phyloP scores from a whole-genome alignment of 352 stramenopile species.

The Phytopythium sindhum region DNA sequence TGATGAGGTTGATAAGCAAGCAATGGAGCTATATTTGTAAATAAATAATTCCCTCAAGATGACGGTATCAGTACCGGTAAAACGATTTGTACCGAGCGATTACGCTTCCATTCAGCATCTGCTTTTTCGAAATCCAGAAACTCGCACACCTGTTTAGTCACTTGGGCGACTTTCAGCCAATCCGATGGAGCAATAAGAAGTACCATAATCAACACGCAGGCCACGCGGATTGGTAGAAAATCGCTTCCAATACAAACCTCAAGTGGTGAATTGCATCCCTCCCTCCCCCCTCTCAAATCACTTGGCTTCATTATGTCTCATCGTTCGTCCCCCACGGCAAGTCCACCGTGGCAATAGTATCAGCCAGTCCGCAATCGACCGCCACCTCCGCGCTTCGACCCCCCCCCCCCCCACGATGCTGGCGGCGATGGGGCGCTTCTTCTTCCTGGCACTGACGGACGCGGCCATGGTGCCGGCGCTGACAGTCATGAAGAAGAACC shows the following conservation, averaged over 20 bases:
- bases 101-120: not conserved
- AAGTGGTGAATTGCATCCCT: not conserved
- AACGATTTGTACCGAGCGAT: not conserved
- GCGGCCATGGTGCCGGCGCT: conserved; percentile 73
- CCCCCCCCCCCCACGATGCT: conserved; percentile 19
- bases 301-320: not conserved
- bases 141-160: not conserved
- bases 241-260: not conserved
- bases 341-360: not conserved
- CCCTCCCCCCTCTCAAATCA: not conserved
- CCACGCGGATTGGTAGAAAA: conserved; percentile 7
- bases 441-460: conserved; percentile 70
- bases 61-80: not conserved
- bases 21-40: not conserved
- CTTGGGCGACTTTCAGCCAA: not conserved
- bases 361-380: not conserved
- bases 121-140: not conserved
- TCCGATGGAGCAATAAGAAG: not conserved
- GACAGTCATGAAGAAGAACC: conserved; percentile 74
- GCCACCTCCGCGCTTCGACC: not conserved
- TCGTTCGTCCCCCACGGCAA: not conserved
- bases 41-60: not conserved
- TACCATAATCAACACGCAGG: not conserved
- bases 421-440: conserved; percentile 51
- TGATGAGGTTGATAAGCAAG: not conserved